Conservation (phyloP, 768 basidiomycete genomes). For the Panaeolus cyanescens region DNA sequence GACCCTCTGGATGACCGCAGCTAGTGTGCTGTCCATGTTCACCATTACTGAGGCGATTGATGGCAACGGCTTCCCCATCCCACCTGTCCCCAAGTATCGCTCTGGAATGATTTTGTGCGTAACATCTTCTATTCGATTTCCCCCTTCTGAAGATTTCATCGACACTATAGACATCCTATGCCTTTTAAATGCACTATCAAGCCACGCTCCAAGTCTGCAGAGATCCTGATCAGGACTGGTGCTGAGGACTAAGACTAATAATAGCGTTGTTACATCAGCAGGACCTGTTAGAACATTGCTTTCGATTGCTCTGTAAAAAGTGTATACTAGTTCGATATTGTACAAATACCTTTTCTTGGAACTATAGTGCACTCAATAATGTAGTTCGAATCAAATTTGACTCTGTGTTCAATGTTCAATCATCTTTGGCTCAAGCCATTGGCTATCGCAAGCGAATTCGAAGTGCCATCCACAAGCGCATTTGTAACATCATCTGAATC, state of each 20-base stretch:
- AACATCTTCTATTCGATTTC: background rate
- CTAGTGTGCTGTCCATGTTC: constrained; percentile 34
- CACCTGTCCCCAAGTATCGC: constrained; percentile 1
- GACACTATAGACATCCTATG: constrained; percentile 21
- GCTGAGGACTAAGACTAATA: constrained; percentile 6
- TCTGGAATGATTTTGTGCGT: constrained; percentile 7
- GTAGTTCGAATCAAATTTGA: background rate
- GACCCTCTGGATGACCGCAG: constrained; percentile 27
- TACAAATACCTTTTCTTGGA: background rate
- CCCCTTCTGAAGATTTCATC: background rate
- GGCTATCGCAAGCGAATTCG: too few relatives aligned
- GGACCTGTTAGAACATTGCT: background rate
- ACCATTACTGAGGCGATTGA: constrained; percentile 27
- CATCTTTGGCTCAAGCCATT: too few relatives aligned
- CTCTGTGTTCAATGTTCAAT: background rate
- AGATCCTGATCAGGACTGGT: constrained; percentile 17
- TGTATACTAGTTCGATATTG: background rate
- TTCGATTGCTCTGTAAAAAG: background rate
- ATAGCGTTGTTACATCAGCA: background rate
- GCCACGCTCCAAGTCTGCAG: constrained; percentile 22
- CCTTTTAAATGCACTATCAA: constrained; percentile 28
- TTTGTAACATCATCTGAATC: too few relatives aligned
- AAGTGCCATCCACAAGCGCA: too few relatives aligned
- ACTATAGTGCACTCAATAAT: background rate
- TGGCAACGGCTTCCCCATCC: constrained; percentile 14